phyloP scores from a whole-genome alignment of 257 asterid genomes.

The Solanum chaucha region DNA sequence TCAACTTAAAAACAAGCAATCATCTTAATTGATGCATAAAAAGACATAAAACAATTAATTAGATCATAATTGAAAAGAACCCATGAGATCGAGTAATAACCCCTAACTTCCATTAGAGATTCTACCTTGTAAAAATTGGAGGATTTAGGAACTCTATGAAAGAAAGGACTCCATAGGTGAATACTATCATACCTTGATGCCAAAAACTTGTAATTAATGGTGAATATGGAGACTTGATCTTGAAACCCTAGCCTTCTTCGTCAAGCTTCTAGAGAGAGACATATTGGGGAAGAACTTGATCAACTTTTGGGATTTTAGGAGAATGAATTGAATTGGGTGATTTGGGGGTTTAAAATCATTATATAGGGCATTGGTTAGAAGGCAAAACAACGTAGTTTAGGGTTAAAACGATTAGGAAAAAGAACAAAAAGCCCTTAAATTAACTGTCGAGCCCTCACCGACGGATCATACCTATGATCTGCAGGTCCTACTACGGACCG shows the following conservation, averaged over 20 bases:
- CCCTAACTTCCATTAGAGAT: neutral
- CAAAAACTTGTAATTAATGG: too few relatives aligned
- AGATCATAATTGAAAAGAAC: neutral
- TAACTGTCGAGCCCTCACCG: neutral
- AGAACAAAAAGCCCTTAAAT: neutral
- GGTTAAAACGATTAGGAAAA: neutral
- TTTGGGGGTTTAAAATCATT: neutral
- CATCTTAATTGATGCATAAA: neutral
- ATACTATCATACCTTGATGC: neutral
- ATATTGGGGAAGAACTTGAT: neutral
- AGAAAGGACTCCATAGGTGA: neutral
- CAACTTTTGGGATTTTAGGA: neutral
- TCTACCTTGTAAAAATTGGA: neutral
- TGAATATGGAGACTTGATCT: neutral
- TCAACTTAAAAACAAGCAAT: neutral
- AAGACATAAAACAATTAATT: too few relatives aligned
- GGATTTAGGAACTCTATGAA: neutral
- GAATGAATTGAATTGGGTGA: neutral
- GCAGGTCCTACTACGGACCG: neutral
- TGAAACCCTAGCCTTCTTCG: neutral
- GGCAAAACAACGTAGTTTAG: neutral
- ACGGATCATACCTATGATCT: neutral
- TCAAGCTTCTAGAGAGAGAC: neutral
- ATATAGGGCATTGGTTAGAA: neutral
- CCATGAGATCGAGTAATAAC: neutral